A percentile compares a stretch with the other conserved stretches of the same genome.
Conservation (phyloP, 2,329 filamentous ascomycete species). For the Exophiala aquamarina region DNA sequence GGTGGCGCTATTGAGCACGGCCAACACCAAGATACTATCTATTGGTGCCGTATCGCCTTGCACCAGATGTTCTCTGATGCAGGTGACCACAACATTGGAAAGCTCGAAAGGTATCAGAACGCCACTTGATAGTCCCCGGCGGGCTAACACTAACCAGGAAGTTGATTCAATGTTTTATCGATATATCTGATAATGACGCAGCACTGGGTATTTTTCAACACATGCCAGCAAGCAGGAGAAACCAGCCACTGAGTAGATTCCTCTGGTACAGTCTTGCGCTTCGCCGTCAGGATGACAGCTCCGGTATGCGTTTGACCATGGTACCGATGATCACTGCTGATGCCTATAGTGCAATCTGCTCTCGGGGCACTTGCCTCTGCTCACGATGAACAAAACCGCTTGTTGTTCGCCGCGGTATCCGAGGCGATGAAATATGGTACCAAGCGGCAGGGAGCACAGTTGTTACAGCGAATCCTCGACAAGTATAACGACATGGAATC, state of each 20-base stretch:
- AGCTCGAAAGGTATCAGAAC: conserved; percentile 60
- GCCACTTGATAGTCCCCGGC: conserved; percentile 30
- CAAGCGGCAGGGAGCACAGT: conserved; percentile 58
- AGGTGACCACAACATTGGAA: conserved; percentile 65
- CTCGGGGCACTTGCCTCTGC: conserved; percentile 14
- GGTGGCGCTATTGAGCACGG: conserved; percentile 58
- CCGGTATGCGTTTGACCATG: conserved; percentile 2
- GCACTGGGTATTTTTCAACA: conserved; percentile 57
- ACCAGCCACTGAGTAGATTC: conserved; percentile 52
- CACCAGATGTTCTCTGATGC: conserved; percentile 66
- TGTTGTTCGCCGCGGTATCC: conserved; percentile 77
- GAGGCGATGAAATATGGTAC: conserved; percentile 70
- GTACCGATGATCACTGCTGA: background rate
- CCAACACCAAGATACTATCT: conserved; percentile 56
- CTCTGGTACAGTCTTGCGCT: conserved; percentile 74
- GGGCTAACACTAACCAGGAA: conserved; percentile 54
- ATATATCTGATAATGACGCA: conserved; percentile 53
- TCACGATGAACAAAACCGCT: conserved; percentile 52
- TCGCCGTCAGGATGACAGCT: conserved; percentile 51
- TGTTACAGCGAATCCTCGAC: conserved; percentile 61
- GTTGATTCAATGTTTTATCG: conserved; percentile 68
- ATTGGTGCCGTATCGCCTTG: conserved; percentile 71
- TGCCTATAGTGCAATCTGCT: conserved; percentile 10
- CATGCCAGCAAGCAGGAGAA: conserved; percentile 62
- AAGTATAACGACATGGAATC: conserved; percentile 52